Evolutionary conservation across 225 moss, liverwort and hornwort species (phyloP).

Genomic region (Pseudisothecium myosuroides): DNA sequence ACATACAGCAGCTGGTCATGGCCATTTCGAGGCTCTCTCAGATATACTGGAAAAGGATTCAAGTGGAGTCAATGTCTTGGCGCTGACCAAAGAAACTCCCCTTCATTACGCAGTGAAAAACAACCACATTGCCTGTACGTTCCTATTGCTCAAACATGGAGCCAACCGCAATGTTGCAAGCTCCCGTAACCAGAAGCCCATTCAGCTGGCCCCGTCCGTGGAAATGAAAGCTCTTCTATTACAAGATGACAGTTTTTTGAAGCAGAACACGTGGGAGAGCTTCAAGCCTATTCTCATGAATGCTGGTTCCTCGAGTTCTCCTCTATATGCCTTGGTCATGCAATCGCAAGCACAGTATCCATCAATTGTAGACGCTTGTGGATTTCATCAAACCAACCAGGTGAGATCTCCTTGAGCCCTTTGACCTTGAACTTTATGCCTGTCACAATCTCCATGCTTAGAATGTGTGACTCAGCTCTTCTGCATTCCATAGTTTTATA

Average conservation of each 20-base stretch:
- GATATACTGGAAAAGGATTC: constrained; percentile 81
- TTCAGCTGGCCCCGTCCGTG: constrained; percentile 75
- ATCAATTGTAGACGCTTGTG: constrained; percentile 32
- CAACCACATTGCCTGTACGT: constrained; percentile 76
- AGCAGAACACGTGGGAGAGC: constrained; percentile 61
- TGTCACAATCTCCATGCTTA: background rate
- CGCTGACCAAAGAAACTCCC: constrained; percentile 86
- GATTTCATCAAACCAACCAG: constrained; percentile 32
- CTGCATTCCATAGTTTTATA: background rate
- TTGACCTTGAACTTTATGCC: background rate
- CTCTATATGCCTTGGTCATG: constrained; percentile 42
- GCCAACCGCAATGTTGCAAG: constrained; percentile 92
- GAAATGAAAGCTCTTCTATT: constrained; percentile 78
- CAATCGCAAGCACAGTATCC: constrained; percentile 59
- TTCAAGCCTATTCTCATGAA: constrained; percentile 36
- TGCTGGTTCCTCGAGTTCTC: constrained; percentile 26
- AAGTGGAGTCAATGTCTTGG: constrained; percentile 90
- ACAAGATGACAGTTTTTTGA: constrained; percentile 64
- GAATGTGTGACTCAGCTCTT: background rate
- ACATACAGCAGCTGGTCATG: constrained; percentile 94
- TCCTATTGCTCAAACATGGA: constrained; percentile 73
- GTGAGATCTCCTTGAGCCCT: constrained; percentile 11
- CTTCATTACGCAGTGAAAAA: constrained; percentile 95
- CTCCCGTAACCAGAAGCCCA: constrained; percentile 84
- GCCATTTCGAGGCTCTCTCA: constrained; percentile 83